phyloP scores from a whole-genome alignment of 768 basidiomycete species.

The Boletus subcaerulescens region DNA sequence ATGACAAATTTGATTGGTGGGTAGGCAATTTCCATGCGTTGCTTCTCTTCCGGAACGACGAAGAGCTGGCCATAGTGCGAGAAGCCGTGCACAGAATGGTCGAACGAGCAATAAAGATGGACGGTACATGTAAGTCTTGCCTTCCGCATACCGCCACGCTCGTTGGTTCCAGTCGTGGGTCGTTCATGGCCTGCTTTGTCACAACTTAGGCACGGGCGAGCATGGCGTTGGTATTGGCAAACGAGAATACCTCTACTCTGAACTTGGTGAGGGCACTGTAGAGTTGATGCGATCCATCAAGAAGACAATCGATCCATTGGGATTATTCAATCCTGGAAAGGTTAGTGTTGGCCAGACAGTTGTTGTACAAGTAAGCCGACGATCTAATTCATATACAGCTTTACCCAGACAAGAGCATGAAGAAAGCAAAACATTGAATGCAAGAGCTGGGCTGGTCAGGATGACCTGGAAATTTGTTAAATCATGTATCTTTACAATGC shows the following conservation, averaged over 20 bases:
- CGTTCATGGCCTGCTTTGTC: neutral
- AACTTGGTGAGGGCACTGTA: constrained; percentile 81
- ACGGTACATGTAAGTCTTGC: constrained; percentile 61
- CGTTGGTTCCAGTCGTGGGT: neutral
- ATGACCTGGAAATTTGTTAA: too few species aligned
- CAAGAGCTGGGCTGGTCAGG: neutral
- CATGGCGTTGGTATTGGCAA: constrained; percentile 90
- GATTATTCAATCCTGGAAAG: constrained; percentile 85
- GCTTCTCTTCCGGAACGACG: constrained; percentile 55
- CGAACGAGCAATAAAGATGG: constrained; percentile 61
- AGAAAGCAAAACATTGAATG: neutral
- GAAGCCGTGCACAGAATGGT: constrained; percentile 61
- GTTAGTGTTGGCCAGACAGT: constrained; percentile 29
- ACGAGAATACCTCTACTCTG: constrained; percentile 72
- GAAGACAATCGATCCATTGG: constrained; percentile 65
- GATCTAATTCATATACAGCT: constrained; percentile 3
- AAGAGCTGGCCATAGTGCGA: constrained; percentile 44
- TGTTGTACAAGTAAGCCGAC: neutral
- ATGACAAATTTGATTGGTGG: neutral
- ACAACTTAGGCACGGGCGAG: constrained; percentile 62
- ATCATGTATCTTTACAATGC: too few species aligned
- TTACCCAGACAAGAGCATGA: constrained; percentile 28
- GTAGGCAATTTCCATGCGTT: constrained; percentile 51
- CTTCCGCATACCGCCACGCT: neutral
- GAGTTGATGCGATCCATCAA: constrained; percentile 84